Conservation (phyloP, 805 yeast species). For the Yamadazyma tumulicola region DNA sequence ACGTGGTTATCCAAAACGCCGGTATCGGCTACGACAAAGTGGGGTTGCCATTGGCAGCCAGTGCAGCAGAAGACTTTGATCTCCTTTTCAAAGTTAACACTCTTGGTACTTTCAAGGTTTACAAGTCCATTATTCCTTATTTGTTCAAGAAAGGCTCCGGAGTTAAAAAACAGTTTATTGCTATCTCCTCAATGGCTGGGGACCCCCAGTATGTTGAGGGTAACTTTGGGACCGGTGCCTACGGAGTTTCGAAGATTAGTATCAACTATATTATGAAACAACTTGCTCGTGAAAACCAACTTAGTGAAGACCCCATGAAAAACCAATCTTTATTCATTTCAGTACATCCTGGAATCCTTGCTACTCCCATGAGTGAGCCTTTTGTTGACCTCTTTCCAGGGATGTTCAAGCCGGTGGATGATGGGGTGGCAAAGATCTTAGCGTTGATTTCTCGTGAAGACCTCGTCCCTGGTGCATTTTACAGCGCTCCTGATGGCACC, state of each 20-base stretch:
- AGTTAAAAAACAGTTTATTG: slow-evolving; percentile 14
- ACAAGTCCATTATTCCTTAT: slow-evolving; percentile 8
- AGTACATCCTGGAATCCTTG: slow-evolving; percentile 39
- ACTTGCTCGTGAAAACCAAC: slow-evolving; percentile 17
- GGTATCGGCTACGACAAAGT: slow-evolving; percentile 14
- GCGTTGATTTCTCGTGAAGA: neutral
- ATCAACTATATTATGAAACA: slow-evolving; percentile 25
- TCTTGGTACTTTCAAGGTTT: slow-evolving; percentile 7
- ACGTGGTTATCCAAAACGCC: slow-evolving; percentile 33
- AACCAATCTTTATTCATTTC: slow-evolving; percentile 10
- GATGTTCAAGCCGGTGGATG: neutral
- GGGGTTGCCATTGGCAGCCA: neutral
- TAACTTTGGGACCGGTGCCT: slow-evolving; percentile 14
- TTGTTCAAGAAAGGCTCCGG: slow-evolving; percentile 2
- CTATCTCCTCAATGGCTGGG: slow-evolving; percentile 12
- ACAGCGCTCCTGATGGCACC: neutral
- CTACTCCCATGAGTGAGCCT: slow-evolving; percentile 12
- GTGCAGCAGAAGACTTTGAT: slow-evolving; percentile 1
- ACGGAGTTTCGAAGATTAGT: slow-evolving; percentile 37
- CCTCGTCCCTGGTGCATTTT: neutral
- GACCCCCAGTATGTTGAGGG: neutral
- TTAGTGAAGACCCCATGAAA: neutral
- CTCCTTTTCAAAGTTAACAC: slow-evolving; percentile 4
- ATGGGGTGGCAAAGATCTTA: neutral
- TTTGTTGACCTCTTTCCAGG: neutral